Percentiles rank a stretch among this genome's conserved stretches.
phyloP scores from a whole-genome alignment of 2,329 filamentous ascomycete species.

The Talaromyces funiculosus region DNA sequence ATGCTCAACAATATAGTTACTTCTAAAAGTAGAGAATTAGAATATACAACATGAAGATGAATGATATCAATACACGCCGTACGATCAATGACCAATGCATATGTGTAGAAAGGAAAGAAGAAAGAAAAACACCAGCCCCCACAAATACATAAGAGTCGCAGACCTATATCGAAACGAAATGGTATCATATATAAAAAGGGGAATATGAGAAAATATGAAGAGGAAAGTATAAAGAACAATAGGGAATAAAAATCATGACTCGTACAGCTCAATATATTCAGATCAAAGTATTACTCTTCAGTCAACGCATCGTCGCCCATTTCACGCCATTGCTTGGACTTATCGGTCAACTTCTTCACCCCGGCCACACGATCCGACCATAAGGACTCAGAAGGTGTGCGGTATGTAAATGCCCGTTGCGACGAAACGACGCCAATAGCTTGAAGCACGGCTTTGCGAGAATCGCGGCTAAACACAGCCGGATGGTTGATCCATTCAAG shows the following conservation, averaged over 20 bases:
- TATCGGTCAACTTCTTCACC: constrained; percentile 73
- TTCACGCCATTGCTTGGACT: constrained; percentile 87
- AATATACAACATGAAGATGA: neutral
- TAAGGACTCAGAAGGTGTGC: constrained; percentile 78
- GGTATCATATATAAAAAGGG: constrained; percentile 32
- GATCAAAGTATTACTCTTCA: constrained; percentile 40
- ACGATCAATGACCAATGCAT: neutral
- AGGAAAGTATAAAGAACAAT: constrained; percentile 2
- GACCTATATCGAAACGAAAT: constrained; percentile 21
- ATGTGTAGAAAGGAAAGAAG: too few species aligned
- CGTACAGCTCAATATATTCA: neutral
- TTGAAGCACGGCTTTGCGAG: constrained; percentile 89
- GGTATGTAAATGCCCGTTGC: constrained; percentile 88
- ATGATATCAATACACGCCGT: neutral
- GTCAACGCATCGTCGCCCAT: constrained; percentile 67
- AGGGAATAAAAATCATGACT: constrained; percentile 2
- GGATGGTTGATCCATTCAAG: constrained; percentile 98
- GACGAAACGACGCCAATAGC: constrained; percentile 95
- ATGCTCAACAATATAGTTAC: neutral
- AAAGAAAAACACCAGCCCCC: neutral
- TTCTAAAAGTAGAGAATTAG: neutral
- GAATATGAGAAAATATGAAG: constrained; percentile 15
- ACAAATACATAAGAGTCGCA: neutral
- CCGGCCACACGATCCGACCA: constrained; percentile 82
- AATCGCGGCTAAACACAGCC: constrained; percentile 88